Base-by-base conservation (phyloP, 2,329 filamentous ascomycete genomes). In the Xylariaceae sp. region DNA sequence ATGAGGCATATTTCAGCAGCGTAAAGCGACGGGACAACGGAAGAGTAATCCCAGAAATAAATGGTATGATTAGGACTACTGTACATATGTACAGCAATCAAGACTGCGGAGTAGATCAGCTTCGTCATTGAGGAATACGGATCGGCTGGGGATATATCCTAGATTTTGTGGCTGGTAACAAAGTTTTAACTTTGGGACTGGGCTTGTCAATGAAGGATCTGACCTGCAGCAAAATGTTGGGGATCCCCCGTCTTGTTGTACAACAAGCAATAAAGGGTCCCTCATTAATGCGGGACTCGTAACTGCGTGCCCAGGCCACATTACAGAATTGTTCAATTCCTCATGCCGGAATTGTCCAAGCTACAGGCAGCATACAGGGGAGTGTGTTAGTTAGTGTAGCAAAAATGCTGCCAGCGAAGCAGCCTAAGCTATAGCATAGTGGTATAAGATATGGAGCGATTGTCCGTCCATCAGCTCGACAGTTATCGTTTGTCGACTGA, bases 141-240 rank as follows among this genome's bases (percentile, higher is more conserved):
- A 47, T 51, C 34, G 54, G 16, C 47, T 40, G 40, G 39, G 39
- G 33, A 29, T 50, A 31, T 46, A 31, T 39, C 17, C 31, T 33
- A 49, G 46, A 58, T 50, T 39, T 28, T 36, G 40, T 34, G 52
- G 52, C 36, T 55, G 36, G 44, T 34, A 33, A 41, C 11, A 40
- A 50, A 24, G 34, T 50, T 39, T 37, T 53, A 45, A n/a, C 33
- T 43, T 9, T 53, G 53, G 46, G 54, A 60, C 37, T 57, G 53
- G 21, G 37, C 46, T 58, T 39, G 36, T 41, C 45, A 45, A 50
- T 37, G 51, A 24, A 53, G 54, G 50, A 61, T 61, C 58, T 61
- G 46, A 52, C 55, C 58, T 52, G 58, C 58, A 59, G 56, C 29
- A 45, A 34, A 56, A 46, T 51, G 50, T 46, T 46, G 54, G 52